phyloP scores from a whole-genome alignment of 306 rosid genomes.

The Vicia faba region DNA sequence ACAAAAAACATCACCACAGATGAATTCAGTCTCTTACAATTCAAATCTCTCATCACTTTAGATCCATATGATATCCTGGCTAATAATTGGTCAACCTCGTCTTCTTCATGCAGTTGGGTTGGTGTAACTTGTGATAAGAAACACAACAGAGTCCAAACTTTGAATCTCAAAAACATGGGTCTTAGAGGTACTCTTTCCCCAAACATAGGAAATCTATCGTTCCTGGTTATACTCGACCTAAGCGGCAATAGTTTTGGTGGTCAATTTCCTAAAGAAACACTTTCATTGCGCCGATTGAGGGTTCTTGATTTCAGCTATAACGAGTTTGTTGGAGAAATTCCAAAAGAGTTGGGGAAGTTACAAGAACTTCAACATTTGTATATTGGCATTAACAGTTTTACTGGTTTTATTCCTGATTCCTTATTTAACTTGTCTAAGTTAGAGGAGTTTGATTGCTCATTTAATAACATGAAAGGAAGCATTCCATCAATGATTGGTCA shows the following conservation, averaged over 20 bases:
- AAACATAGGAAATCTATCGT: constrained; percentile 30
- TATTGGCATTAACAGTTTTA: constrained; percentile 23
- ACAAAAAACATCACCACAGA: constrained; percentile 13
- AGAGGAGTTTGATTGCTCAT: too few species aligned
- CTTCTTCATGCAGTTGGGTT: constrained; percentile 31
- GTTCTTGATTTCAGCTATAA: constrained; percentile 1
- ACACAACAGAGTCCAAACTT: constrained; percentile 14
- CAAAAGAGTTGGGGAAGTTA: constrained; percentile 20
- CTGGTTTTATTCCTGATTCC: constrained; percentile 18
- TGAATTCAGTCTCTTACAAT: constrained; percentile 31
- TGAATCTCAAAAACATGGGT: constrained; percentile 15
- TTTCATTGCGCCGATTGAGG: background rate
- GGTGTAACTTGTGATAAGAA: constrained; percentile 35
- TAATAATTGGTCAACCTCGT: constrained; percentile 34
- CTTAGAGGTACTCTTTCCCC: constrained; percentile 33
- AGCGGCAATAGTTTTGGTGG: constrained; percentile 19
- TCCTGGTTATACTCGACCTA: constrained; percentile 31
- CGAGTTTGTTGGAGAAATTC: constrained; percentile 27
- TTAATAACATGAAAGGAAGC: too few species aligned
- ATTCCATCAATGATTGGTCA: too few species aligned
- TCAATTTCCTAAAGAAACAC: constrained; percentile 1
- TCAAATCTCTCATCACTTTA: constrained; percentile 22
- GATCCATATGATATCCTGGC: constrained; percentile 18
- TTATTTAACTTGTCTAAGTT: too few species aligned
- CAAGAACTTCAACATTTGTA: constrained; percentile 18